Conservation (phyloP, 129 eudicot genomes). For the Chrysanthemum seticuspe region DNA sequence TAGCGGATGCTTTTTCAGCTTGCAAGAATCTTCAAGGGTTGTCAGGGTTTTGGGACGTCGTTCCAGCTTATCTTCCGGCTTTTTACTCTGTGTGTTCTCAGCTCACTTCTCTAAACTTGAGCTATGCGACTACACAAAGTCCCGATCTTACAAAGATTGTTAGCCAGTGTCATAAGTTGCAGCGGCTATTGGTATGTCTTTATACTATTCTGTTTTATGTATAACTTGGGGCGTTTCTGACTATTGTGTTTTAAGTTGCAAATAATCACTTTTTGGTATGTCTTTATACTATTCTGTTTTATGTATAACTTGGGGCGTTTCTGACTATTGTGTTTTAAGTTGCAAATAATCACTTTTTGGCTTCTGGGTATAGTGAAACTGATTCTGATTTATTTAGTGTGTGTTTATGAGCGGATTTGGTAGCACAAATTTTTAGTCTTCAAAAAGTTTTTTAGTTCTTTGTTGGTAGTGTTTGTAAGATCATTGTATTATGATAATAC, state of each 20-base stretch:
- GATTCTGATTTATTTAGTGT: too few relatives aligned
- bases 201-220: neutral
- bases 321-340: too few relatives aligned
- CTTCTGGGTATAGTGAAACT: too few relatives aligned
- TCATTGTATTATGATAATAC: too few relatives aligned
- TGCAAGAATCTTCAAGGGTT: constrained; percentile 74
- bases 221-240: too few relatives aligned
- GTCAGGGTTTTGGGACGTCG: constrained; percentile 91
- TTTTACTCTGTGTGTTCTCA: constrained; percentile 63
- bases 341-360: too few relatives aligned
- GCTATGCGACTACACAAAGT: constrained; percentile 64
- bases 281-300: neutral
- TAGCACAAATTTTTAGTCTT: too few relatives aligned
- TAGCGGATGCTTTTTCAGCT: constrained; percentile 56
- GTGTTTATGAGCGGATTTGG: too few relatives aligned
- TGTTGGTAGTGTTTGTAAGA: too few relatives aligned
- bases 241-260: too few relatives aligned
- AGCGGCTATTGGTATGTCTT: constrained; percentile 86
- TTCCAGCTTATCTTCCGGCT: constrained; percentile 84
- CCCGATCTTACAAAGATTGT: constrained; percentile 74
- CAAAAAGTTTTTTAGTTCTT: too few relatives aligned
- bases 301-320: neutral
- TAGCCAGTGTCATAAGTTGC: constrained; percentile 70
- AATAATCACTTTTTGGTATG: constrained; percentile 62
- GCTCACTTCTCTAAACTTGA: constrained; percentile 76